phyloP scores from a whole-genome alignment of 2,329 filamentous ascomycete genomes.

The Beauveria sp. region DNA sequence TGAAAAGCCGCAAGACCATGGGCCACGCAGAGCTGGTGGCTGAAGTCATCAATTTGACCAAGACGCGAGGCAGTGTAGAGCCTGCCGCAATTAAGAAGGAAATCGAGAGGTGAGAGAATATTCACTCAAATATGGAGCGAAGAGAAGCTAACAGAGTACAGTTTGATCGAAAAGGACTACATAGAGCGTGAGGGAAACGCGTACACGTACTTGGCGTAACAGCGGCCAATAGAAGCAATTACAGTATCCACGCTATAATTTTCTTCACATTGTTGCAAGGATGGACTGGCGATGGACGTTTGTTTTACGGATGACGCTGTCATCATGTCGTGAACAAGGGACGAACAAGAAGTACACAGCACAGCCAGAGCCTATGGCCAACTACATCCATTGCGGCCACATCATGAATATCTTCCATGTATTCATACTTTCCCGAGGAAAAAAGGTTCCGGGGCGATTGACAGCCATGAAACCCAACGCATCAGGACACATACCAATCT shows the following conservation, averaged over 20 bases:
- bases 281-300: too few species aligned
- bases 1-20: conserved; percentile 90
- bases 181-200: conserved; percentile 69
- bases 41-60: conserved; percentile 88
- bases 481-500: too few species aligned
- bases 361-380: too few species aligned
- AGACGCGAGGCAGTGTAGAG: conserved; percentile 77
- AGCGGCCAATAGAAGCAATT: neutral
- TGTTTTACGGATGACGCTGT: too few species aligned
- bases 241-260: neutral
- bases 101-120: conserved; percentile 69
- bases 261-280: too few species aligned
- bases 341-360: too few species aligned
- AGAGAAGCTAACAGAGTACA: conserved; percentile 25
- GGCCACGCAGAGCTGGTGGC: conserved; percentile 79
- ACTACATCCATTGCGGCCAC: too few species aligned
- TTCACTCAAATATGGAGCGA: conserved; percentile 1
- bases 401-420: too few species aligned
- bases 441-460: too few species aligned
- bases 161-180: conserved; percentile 89
- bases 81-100: conserved; percentile 89
- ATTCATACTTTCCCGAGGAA: too few species aligned
- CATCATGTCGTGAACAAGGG: too few species aligned
- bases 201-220: conserved; percentile 63
- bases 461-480: too few species aligned